Evolutionary conservation across 371 early-diverging fungal species (phyloP).

Genomic region (Syncephalastrum contaminatum): DNA sequence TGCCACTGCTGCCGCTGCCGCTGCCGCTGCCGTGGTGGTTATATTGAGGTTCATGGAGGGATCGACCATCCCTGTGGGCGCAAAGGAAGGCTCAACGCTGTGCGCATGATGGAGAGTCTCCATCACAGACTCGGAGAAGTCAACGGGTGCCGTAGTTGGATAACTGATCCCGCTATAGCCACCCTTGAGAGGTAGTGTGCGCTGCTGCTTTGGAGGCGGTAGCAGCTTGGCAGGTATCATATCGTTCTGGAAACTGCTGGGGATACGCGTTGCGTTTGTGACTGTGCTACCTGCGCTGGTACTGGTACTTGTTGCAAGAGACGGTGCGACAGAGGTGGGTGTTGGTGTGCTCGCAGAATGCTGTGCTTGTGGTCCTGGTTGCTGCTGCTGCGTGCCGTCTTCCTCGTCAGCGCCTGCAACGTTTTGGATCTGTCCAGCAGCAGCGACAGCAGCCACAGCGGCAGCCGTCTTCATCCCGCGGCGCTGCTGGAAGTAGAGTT

Average conservation of each 20-base stretch:
- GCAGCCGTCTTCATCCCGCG: too few species aligned
- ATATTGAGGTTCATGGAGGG: slow-evolving; percentile 3
- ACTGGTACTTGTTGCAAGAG: slow-evolving; percentile 4
- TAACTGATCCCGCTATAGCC: slow-evolving; percentile 3
- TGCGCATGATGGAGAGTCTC: slow-evolving; percentile 16
- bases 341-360: slow-evolving; percentile 3
- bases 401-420: too few species aligned
- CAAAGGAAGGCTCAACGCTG: slow-evolving; percentile 7
- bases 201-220: slow-evolving; percentile 19
- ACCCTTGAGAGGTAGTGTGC: slow-evolving; percentile 8
- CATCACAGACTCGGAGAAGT: slow-evolving; percentile 11
- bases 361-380: slow-evolving; percentile 7
- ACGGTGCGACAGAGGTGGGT: slow-evolving; percentile 1
- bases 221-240: slow-evolving; percentile 14
- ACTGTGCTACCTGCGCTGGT: slow-evolving; percentile 3
- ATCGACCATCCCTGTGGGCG: slow-evolving; percentile 5
- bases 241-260: slow-evolving; percentile 4
- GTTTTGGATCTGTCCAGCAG: neutral
- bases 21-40: neutral
- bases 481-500: too few species aligned
- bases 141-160: slow-evolving; percentile 10
- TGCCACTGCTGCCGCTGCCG: neutral
- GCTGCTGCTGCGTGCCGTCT: neutral
- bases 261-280: neutral
- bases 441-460: slow-evolving; percentile 1